Base-by-base conservation (phyloP, 305 asterid genomes). In the Rubia occidens region DNA sequence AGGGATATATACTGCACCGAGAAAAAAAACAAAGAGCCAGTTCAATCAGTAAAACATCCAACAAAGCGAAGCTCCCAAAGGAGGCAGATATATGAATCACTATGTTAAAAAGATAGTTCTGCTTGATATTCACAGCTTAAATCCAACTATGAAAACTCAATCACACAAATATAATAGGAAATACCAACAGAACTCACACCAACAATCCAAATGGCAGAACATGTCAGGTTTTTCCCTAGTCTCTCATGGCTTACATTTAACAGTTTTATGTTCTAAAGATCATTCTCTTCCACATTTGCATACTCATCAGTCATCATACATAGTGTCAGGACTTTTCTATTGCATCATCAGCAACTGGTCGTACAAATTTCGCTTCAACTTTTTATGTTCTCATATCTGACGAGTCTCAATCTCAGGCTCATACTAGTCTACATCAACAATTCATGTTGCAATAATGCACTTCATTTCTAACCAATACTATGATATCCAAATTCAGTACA, bases 1-100 rank as follows among this genome's bases (percentile, higher is more conserved):
- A 94, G 95, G 63, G 99, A 94, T 71, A 94, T 84, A 74, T 94
- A 94, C 99, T 94, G 95, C 89, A 84, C 74, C 72, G 86, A 84
- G 74, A 71, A 35, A 70, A 58, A 59, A 67, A 11, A 43, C 0
- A 51, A 67, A 26, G 53, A 39, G 54, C 14, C 64, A 54, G 59
- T 10, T 35, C 13, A 61, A 13, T 24, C 44, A 17, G 6, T 45
- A 29, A 55, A 3, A 45, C 13, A 15, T 18, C 26, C 18, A 6
- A 2, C 70, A 26, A 47, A 43, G 21, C 15, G 11, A 49, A 32
- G 44, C 14, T 66, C 10, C 26, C 24, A 29, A 42, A 18, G 53
- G n/a, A 24, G 59, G 70, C 45, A 14, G 45, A 61, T 13, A 47
- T 10, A 61, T 29, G 15, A 66, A 44, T 66, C 24, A 45, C 60